Evolutionary conservation across 805 yeast species (phyloP), one percentile per base, ranked within the genome.

Genomic region (Yarrowia sp.): DNA sequence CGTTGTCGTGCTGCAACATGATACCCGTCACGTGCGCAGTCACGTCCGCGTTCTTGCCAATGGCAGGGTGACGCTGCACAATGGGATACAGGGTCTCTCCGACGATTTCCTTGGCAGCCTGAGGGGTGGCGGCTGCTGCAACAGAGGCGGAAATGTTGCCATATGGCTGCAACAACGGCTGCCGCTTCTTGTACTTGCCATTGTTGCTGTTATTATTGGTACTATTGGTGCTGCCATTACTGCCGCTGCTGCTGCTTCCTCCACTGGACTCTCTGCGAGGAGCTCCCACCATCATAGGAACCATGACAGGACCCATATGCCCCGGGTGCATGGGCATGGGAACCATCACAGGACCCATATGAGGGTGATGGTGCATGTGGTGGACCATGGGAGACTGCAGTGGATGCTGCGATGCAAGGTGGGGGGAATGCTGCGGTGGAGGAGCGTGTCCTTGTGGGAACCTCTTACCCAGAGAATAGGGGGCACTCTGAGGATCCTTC

Each of bases 1-100:
- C 86, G 76, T 87, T 87, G 74, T 91, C 92, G 82, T 91, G 86
- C 76, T 91, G 96, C 77, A 92, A 84, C 83, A 92, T 85, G 93
- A 92, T 90, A 80, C 97, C 97, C 68, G 98, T 92, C 74, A 92
- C 87, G 79, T 88, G 89, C 81, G 96, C 96, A 70, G 96, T 96
- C 72, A 95, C 88, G n/a, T 67, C 71, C 77, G 87, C 92, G 68
- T 89, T 86, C 71, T 88, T 92, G 71, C 85, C 84, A 69, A 92
- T 88, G 78, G 87, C 86, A 69, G 88, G 86, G 66, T 91, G 87
- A 71, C 89, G 84, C 68, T 86, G 84, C 71, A 92, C 90, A 81
- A 84, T 87, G 73, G 92, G 89, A 82, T 92, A 91, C 74, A 92
- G 83, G 76, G 89, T 95, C 82, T 92, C 97, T 80, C 98, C 98